These are phyloP conservation scores for Rubia balearica DNA, from an alignment of 305 asterid genomes.

Conservation along the genomic window DNA sequence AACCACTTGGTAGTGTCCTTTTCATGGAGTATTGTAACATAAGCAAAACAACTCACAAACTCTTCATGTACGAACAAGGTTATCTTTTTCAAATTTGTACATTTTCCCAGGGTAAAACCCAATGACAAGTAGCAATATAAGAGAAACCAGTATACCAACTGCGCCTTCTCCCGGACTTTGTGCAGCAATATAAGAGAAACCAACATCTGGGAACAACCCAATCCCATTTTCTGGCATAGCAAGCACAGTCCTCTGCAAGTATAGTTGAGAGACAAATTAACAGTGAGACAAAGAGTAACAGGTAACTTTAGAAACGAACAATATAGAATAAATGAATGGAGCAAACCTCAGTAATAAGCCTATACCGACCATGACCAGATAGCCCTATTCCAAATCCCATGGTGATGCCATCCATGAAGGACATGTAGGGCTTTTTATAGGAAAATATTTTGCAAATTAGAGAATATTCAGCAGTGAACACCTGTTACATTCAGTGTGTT, in stretches of 20 bases:
- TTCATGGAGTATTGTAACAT: not conserved
- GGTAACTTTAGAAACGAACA: not conserved
- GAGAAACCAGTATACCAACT: too few species aligned
- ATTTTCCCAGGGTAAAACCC: not conserved
- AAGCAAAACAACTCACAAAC: not conserved
- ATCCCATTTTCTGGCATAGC: constrained; percentile 99
- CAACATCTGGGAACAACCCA: constrained; percentile 96
- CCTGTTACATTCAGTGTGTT: constrained; percentile 36
- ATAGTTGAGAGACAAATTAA: constrained; percentile 18
- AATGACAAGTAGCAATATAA: too few species aligned
- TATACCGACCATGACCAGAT: constrained; percentile 89
- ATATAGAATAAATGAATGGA: constrained; percentile 7
- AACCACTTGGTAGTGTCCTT: not conserved
- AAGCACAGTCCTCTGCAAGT: constrained; percentile 74
- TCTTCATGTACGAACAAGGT: not conserved
- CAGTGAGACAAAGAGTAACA: constrained; percentile 7
- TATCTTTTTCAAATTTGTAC: not conserved
- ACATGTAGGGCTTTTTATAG: constrained; percentile 86
- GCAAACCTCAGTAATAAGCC: constrained; percentile 82
- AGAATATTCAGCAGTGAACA: constrained; percentile 85
- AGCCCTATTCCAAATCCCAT: constrained; percentile 98
- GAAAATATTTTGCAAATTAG: constrained; percentile 80
- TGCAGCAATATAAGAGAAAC: constrained; percentile 89
- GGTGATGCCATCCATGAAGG: constrained; percentile 97
- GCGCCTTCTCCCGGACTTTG: constrained; percentile 95